phyloP scores from a whole-genome alignment of 495 filamentous ascomycete genomes.

The Talaromyces trachyspermus region DNA sequence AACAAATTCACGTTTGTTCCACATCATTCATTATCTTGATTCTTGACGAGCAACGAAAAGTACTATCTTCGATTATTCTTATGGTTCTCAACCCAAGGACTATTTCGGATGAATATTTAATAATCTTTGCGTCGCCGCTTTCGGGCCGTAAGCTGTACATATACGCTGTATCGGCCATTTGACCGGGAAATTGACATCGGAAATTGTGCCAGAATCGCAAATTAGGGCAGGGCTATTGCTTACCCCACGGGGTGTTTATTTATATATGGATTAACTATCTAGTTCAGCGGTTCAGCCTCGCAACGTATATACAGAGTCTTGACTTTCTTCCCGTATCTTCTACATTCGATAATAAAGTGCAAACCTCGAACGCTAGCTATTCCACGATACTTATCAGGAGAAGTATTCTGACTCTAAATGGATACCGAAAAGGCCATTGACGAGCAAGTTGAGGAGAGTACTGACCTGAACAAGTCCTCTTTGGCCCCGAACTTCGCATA shows the following conservation, averaged over 20 bases:
- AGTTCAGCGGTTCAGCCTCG: background rate
- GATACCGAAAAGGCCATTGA: background rate
- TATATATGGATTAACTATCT: background rate
- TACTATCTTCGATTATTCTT: too few species aligned
- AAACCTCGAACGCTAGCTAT: background rate
- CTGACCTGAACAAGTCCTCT: background rate
- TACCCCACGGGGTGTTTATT: background rate
- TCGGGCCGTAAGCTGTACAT: too few species aligned
- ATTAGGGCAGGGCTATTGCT: background rate
- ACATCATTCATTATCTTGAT: too few species aligned
- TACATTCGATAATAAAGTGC: background rate
- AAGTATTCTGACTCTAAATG: background rate
- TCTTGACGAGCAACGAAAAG: too few species aligned
- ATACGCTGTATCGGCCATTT: too few species aligned
- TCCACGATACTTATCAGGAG: background rate
- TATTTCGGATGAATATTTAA: too few species aligned
- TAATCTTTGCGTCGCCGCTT: too few species aligned
- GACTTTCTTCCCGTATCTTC: background rate
- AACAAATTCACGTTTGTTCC: too few species aligned
- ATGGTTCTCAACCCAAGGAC: too few species aligned
- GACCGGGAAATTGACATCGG: slow-evolving; percentile 11
- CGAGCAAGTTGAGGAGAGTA: background rate
- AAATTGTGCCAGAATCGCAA: background rate
- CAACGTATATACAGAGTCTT: too few species aligned
- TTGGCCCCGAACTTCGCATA: background rate